Conservation (phyloP, 148 eudicot species). For the Rheum nobile region DNA sequence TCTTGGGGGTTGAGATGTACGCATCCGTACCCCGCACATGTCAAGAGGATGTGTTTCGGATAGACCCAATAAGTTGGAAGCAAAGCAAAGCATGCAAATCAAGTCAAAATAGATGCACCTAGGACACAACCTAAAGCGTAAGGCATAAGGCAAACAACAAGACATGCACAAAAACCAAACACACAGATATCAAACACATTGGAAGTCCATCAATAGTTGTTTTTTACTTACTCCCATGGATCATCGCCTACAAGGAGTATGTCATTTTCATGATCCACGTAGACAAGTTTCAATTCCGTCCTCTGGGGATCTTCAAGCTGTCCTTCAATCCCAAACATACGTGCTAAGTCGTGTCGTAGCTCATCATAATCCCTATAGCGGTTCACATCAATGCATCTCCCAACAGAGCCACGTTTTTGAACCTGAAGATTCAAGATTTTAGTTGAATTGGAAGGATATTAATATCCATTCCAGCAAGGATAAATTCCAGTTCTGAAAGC, state of each 20-base stretch:
- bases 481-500: neutral
- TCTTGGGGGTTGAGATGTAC: too few relatives aligned
- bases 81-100: too few relatives aligned
- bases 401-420: conserved; percentile 97
- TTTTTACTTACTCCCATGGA: conserved; percentile 92
- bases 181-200: neutral
- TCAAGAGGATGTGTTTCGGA: too few relatives aligned
- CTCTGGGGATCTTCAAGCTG: conserved; percentile 86
- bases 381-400: conserved; percentile 90
- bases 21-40: too few relatives aligned
- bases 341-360: conserved; percentile 76
- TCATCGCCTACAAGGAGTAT: conserved; percentile 94
- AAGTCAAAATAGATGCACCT: too few relatives aligned
- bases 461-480: neutral
- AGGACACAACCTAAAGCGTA: too few relatives aligned
- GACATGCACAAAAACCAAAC: too few relatives aligned
- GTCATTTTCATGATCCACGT: conserved; percentile 93
- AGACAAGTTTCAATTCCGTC: conserved; percentile 92
- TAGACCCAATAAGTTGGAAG: too few relatives aligned
- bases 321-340: conserved; percentile 96
- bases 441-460: neutral
- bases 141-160: too few relatives aligned
- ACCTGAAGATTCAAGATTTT: conserved; percentile 32
- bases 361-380: conserved; percentile 93
- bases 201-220: neutral